Percentiles rank a stretch among this genome's conserved stretches.
Evolutionary conservation across 2,329 filamentous ascomycete genomes (phyloP).

Genomic region (Calonectria multiphialidica): DNA sequence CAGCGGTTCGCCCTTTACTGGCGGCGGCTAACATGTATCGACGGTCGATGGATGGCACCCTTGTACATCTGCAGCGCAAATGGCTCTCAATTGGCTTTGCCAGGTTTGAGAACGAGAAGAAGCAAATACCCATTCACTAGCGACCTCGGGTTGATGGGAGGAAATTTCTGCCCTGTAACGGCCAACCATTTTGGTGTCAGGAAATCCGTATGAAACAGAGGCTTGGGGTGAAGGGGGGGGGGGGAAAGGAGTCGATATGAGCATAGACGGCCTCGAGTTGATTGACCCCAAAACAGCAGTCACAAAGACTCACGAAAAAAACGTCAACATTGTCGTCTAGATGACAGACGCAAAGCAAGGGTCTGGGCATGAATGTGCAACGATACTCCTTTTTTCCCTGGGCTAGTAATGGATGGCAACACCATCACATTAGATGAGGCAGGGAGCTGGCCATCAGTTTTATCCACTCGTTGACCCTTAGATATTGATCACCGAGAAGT

Average conservation of each 20-base stretch:
- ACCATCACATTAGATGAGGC: not conserved
- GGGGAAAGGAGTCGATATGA: conserved; percentile 11
- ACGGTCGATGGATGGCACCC: not conserved
- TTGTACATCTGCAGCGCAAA: not conserved
- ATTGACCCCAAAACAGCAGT: conserved; percentile 4
- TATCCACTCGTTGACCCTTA: not conserved
- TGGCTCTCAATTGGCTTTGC: not conserved
- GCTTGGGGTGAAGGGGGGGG: not conserved
- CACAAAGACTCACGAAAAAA: not conserved
- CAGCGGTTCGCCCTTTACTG: not conserved
- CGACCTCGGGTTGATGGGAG: not conserved
- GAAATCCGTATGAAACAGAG: conserved; percentile 21
- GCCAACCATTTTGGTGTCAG: conserved; percentile 14
- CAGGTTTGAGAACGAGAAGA: not conserved
- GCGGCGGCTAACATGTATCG: not conserved
- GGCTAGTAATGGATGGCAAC: not conserved
- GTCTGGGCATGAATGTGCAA: not conserved
- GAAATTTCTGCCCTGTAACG: conserved; percentile 1
- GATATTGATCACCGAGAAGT: not conserved
- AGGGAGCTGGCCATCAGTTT: not conserved
- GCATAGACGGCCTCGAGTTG: conserved; percentile 12
- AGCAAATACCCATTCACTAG: conserved; percentile 3
- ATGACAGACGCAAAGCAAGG: not conserved
- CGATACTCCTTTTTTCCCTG: not conserved
- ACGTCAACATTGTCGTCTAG: not conserved